Evolutionary conservation across 768 basidiomycete species (phyloP), one percentile per base, ranked within the genome.

Genomic region (Rhizopogon vinicolor): DNA sequence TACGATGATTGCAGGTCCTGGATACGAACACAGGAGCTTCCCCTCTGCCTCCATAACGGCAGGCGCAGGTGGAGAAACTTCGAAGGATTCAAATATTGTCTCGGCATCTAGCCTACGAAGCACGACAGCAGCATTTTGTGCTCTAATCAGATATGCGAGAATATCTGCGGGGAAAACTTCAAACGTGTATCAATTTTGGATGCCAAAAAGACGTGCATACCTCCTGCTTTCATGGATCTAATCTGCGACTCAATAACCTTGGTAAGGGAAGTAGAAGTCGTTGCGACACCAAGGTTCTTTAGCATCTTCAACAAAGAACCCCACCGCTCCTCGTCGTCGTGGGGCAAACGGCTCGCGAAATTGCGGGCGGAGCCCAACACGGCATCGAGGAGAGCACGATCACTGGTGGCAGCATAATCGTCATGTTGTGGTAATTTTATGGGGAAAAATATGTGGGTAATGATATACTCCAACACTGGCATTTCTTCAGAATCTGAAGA

Each of bases 41-140:
- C 76, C 75, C 39, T 61, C 55, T 1, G 67, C 53, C 8, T 53
- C 62, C 60, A 74, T 73, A 37, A 79, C 65, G 1, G 48, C 54
- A 7, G 54, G 56, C 18, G 64, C 58, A 13, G 60, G 55, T 1
- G 74, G 68, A 6, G 72, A 72, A 13, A 72, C 71, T 58, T 78
- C 73, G 54, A 79, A 80, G 18, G 60, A 61, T 57, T 79, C 78
- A 53, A 75, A 71, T 18, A 65, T 58, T 13, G 69, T 66, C 5
- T 60, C 42, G 7, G 52, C 48, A 10, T 57, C 42, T 19, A 49
- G 31, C 46, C 62, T 60, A 37, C 72, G 68, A 14, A 74, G 41
- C n/a, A 78, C 66, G 5, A 79, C 41, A 28, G 67, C 75, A 7
- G 78, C 76, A 48, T 80, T 80, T 55, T 80, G 78, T 2, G 67